Evolutionary conservation across 345 rosid genomes (phyloP).

Genomic region (Citrus maxima): DNA sequence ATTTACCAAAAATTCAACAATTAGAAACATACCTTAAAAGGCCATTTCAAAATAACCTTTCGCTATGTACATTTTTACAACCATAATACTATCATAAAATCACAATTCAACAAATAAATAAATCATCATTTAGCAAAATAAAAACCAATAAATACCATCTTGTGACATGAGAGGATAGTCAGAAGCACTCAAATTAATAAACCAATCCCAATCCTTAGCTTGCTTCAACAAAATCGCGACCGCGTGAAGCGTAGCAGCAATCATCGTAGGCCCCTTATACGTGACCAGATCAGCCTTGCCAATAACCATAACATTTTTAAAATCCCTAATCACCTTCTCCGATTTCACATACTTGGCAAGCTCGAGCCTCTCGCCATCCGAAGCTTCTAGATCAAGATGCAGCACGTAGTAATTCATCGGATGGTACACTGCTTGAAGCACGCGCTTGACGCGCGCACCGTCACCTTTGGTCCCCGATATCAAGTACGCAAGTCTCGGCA

Average conservation of each 20-base stretch:
- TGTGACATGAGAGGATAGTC: conserved; percentile 90
- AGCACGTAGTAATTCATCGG: conserved; percentile 76
- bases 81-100: background rate
- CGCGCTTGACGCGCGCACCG: conserved; percentile 47
- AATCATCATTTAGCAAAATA: background rate
- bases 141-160: conserved; percentile 51
- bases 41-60: background rate
- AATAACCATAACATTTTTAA: conserved; percentile 78
- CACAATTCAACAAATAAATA: background rate
- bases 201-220: conserved; percentile 92
- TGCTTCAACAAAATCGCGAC: conserved; percentile 66
- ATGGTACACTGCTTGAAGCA: conserved; percentile 70
- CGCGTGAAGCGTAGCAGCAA: conserved; percentile 75
- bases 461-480: conserved; percentile 84
- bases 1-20: background rate
- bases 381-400: conserved; percentile 86
- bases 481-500: conserved; percentile 73
- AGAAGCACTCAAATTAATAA: conserved; percentile 74
- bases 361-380: conserved; percentile 71
- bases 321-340: conserved; percentile 47
- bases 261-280: conserved; percentile 76
- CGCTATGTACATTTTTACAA: background rate
- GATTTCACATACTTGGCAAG: conserved; percentile 71
- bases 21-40: background rate
- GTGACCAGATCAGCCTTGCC: conserved; percentile 82